Conservation (phyloP, 2,329 filamentous ascomycete species). For the Beauveria medogensis region DNA sequence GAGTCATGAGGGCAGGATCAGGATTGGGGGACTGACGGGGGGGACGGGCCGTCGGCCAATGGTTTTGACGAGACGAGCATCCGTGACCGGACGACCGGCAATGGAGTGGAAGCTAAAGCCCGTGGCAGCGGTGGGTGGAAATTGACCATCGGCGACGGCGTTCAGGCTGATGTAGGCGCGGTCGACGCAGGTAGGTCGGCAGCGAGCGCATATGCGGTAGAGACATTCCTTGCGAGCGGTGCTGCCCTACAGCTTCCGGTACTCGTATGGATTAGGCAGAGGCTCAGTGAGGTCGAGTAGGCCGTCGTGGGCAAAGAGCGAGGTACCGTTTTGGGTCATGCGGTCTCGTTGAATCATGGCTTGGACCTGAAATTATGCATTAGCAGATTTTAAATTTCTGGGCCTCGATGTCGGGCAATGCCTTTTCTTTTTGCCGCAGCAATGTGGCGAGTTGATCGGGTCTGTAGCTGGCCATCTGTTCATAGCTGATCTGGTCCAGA, state of each 20-base stretch:
- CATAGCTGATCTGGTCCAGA: conserved; percentile 34
- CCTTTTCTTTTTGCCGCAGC: conserved; percentile 42
- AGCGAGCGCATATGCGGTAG: conserved; percentile 41
- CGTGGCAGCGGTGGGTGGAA: conserved; percentile 39
- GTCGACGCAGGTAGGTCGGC: conserved; percentile 35
- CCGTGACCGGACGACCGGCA: conserved; percentile 34
- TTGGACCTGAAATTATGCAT: conserved; percentile 23
- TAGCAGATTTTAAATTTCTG: not conserved
- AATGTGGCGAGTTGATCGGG: conserved; percentile 39
- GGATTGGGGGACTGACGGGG: conserved; percentile 22
- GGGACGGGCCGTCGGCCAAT: conserved; percentile 32
- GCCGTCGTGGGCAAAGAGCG: conserved; percentile 16
- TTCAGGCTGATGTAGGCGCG: conserved; percentile 43
- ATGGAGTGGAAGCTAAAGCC: conserved; percentile 45
- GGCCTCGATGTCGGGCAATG: conserved; percentile 20
- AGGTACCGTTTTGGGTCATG: conserved; percentile 17
- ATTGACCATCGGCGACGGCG: conserved; percentile 39
- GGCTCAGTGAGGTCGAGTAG: conserved; percentile 14
- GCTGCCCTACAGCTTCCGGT: conserved; percentile 31
- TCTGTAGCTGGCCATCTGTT: conserved; percentile 36
- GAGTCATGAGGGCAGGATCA: not conserved
- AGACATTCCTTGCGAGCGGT: conserved; percentile 35
- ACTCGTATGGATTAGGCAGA: conserved; percentile 14
- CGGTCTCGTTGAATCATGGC: conserved; percentile 23
- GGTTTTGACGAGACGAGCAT: conserved; percentile 29